Evolutionary conservation across 331 rosid genomes (phyloP), one percentile per base, ranked within the genome.

Genomic region (Quercus lobata): DNA sequence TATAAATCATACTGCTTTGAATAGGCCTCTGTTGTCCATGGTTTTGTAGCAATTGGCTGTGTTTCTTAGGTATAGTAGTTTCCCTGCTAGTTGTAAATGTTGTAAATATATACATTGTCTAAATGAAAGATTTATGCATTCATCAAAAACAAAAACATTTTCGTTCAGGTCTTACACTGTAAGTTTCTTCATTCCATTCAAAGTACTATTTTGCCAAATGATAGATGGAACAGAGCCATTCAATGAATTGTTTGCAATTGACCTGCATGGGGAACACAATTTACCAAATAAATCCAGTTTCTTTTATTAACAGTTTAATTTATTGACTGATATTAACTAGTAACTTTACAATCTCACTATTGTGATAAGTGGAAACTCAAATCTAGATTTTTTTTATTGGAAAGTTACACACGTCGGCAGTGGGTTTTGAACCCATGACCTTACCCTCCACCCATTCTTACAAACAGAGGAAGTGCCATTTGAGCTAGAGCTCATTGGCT

Each of bases 181-280:
- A 70, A 91, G 90, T 54, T 2, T 74, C 72, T 86, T 87, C 30
- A 72, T 73, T 74, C 80, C 57, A 62, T 85, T 87, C 71, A 22
- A 85, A 41, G 49, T 81, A 82, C 87, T 88, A 21, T 81, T 73
- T 83, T 80, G 81, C 98, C 98, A 94, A 85, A 94, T 87, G 78
- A 72, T 29, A 78, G 98, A 88, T 76, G 96, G 77, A 78, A 96
- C 76, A 69, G 69, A 72, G 41, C 97, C 99, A 72, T 6, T 76
- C 86, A 96, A 77, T 60, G 78, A 80, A 85, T 96, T 96, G 90
- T 90, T 91, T 32, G 93, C 92, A 79, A 96, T 83, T 78, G 94
- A 93, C 94, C 99, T 96, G 90, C 84, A 81, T n/a, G 79, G 27
- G 57, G 61, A 86, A 86, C 49, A 85, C 49, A 74, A 62, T 30